phyloP scores from a whole-genome alignment of 1,284 basidiomycete species.

The Cutaneotrichosporon curvatum region DNA sequence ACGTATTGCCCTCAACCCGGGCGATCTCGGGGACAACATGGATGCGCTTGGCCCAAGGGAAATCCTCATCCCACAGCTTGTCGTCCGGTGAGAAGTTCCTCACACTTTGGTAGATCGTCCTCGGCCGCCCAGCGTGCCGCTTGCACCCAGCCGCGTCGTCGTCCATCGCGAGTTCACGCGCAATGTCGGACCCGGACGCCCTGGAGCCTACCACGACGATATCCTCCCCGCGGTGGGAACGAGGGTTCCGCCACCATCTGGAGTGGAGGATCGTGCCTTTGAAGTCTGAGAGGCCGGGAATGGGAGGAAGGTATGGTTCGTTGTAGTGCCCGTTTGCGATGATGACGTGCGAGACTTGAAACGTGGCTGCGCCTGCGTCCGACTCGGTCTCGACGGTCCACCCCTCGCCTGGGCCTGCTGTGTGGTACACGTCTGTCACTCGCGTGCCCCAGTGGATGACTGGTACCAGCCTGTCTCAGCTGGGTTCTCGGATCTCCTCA shows the following conservation, averaged over 20 bases:
- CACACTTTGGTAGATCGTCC: conserved; percentile 32
- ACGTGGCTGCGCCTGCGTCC: too few species aligned
- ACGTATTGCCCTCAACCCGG: conserved; percentile 22
- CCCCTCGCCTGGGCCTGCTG: conserved; percentile 2
- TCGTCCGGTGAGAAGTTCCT: conserved; percentile 9
- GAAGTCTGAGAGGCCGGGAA: conserved; percentile 45
- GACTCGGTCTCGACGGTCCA: conserved; percentile 18
- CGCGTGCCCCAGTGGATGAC: conserved; percentile 28
- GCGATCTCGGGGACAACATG: conserved; percentile 35
- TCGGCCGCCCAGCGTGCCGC: not conserved
- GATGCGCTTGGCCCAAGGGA: conserved; percentile 38
- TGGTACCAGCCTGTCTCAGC: conserved; percentile 2
- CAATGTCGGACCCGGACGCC: conserved; percentile 51
- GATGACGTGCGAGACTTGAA: conserved; percentile 9
- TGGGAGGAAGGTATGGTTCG: conserved; percentile 47
- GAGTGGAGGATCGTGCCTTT: conserved; percentile 47
- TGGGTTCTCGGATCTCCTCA: not conserved
- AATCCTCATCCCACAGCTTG: conserved; percentile 12
- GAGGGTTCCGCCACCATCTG: conserved; percentile 47
- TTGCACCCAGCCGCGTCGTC: conserved; percentile 15
- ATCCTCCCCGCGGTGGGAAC: conserved; percentile 33
- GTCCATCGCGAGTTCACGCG: conserved; percentile 47
- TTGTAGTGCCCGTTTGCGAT: conserved; percentile 50
- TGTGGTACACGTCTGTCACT: conserved; percentile 14
- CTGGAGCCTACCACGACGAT: conserved; percentile 52